Percentiles rank a stretch among this genome's conserved stretches.
phyloP scores from a whole-genome alignment of 2,329 filamentous ascomycete genomes.

The Arthrobotrys entomopaga region DNA sequence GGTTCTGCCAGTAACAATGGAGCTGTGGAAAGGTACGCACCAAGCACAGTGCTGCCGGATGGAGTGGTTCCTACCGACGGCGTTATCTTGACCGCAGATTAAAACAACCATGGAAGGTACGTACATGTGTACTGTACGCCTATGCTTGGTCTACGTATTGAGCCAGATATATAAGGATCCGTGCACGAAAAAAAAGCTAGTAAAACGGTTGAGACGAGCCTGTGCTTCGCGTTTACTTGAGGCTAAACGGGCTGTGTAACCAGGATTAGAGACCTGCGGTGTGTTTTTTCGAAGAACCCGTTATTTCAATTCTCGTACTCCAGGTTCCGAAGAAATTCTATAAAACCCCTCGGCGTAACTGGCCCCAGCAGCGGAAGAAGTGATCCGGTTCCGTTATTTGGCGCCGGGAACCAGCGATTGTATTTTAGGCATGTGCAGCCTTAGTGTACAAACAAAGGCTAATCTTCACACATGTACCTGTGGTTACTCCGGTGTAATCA shows the following conservation, averaged over 20 bases:
- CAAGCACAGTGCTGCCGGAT: conserved; percentile 30
- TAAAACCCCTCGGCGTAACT: conserved; percentile 21
- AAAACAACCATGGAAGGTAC: conserved; percentile 33
- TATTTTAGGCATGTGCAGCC: conserved; percentile 49
- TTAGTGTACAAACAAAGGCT: conserved; percentile 22
- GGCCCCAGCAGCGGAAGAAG: conserved; percentile 47
- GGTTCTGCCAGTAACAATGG: not conserved
- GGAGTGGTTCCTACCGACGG: conserved; percentile 54
- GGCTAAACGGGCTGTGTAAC: conserved; percentile 53
- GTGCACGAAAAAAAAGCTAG: conserved; percentile 39
- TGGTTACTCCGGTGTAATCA: too few species aligned
- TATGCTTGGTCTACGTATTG: conserved; percentile 27
- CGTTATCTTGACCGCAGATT: conserved; percentile 52
- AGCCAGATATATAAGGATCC: conserved; percentile 54
- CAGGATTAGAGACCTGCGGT: conserved; percentile 30
- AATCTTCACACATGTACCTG: too few species aligned
- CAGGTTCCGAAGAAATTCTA: conserved; percentile 2
- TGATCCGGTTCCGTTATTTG: conserved; percentile 31
- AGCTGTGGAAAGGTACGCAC: not conserved
- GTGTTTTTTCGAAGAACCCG: conserved; percentile 2
- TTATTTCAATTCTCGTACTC: conserved; percentile 4
- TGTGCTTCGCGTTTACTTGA: conserved; percentile 39
- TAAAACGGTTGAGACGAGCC: conserved; percentile 25
- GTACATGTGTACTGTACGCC: not conserved
- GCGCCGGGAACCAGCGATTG: conserved; percentile 14